Evolutionary conservation across 257 asterid species (phyloP).

Genomic region (Nicotiana paniculata): DNA sequence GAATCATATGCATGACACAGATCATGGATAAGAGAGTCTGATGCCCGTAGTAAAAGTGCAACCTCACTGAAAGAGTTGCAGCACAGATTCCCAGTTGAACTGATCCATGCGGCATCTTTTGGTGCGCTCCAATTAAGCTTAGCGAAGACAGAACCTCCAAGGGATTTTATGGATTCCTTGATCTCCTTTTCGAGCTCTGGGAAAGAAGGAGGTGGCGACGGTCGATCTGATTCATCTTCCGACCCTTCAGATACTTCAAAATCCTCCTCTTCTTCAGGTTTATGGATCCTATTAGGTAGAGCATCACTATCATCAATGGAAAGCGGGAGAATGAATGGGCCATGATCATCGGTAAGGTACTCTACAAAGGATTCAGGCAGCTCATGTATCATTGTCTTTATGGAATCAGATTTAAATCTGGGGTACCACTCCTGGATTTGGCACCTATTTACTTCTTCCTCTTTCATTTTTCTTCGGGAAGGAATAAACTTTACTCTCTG

Average conservation of each 20-base stretch:
- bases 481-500: not conserved
- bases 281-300: constrained; percentile 65
- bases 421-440: constrained; percentile 98
- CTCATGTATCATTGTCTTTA: constrained; percentile 52
- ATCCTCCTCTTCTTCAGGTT: constrained; percentile 73
- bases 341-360: constrained; percentile 63
- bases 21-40: constrained; percentile 74
- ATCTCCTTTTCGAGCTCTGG: constrained; percentile 61
- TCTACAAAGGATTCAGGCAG: constrained; percentile 70
- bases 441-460: constrained; percentile 71
- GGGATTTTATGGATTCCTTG: constrained; percentile 54
- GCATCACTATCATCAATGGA: constrained; percentile 61
- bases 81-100: constrained; percentile 57
- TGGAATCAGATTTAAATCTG: constrained; percentile 53
- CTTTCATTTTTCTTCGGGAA: constrained; percentile 33
- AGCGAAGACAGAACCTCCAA: constrained; percentile 85
- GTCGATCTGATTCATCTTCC: constrained; percentile 67
- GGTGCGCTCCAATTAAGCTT: constrained; percentile 97
- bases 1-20: constrained; percentile 78
- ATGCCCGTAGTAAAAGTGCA: constrained; percentile 63
- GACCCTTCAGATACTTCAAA: constrained; percentile 45
- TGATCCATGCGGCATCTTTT: constrained; percentile 90
- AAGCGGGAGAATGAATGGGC: constrained; percentile 73
- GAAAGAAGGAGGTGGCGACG: constrained; percentile 55
- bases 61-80: constrained; percentile 76